These are phyloP conservation scores for Neocucurbitaria cava DNA, from an alignment of 2,329 filamentous ascomycete species.

Conservation along the genomic window DNA sequence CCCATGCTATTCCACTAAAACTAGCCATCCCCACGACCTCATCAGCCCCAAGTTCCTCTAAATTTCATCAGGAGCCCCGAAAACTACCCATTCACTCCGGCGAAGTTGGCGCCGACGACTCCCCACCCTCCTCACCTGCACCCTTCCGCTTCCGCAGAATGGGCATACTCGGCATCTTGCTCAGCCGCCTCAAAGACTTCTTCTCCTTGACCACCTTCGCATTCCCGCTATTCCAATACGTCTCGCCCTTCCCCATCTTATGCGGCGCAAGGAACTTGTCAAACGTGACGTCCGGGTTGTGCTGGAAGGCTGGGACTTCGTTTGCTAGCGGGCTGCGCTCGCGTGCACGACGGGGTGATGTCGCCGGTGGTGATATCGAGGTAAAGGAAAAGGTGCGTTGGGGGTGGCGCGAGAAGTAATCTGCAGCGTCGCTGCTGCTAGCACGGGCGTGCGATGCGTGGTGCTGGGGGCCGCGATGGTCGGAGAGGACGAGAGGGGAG, in stretches of 20 bases:
- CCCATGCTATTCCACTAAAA: no score
- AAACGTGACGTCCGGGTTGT: constrained; percentile 28
- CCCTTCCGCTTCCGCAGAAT: neutral
- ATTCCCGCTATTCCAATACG: constrained; percentile 15
- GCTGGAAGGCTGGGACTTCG: constrained; percentile 6
- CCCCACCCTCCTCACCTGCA: neutral
- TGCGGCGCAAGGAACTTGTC: constrained; percentile 36
- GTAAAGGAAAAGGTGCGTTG: no score
- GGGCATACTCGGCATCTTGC: neutral
- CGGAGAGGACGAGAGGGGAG: neutral
- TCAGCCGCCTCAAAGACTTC: neutral
- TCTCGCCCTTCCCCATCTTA: constrained; percentile 35
- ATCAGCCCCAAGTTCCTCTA: no score
- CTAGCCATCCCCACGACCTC: no score
- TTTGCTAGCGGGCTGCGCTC: constrained; percentile 18
- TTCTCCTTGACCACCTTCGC: constrained; percentile 19
- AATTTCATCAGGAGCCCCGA: no score
- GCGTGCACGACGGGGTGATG: no score
- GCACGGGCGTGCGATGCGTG: neutral
- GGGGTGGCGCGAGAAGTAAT: constrained; percentile 16
- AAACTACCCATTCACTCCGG: no score
- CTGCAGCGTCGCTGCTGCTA: constrained; percentile 12
- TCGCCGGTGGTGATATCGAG: no score
- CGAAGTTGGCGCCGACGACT: neutral
- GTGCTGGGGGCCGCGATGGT: neutral